Evolutionary conservation across 495 filamentous ascomycete genomes (phyloP).

Genomic region (Entonaema liquescens): DNA sequence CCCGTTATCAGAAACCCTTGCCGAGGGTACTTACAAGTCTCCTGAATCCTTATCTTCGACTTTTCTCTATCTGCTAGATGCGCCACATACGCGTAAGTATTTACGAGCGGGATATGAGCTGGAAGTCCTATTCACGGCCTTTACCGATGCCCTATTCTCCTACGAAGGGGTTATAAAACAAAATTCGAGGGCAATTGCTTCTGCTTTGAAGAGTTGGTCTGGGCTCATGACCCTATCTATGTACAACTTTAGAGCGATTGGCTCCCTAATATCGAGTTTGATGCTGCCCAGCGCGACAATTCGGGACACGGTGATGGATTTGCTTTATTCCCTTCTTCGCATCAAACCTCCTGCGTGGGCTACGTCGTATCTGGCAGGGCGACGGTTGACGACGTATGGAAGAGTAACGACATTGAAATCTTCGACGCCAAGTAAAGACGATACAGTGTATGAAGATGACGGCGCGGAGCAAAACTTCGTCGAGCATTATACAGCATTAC

Average conservation of each 20-base stretch:
- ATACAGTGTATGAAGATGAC: conserved; percentile 70
- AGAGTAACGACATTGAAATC: conserved; percentile 87
- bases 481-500: conserved; percentile 90
- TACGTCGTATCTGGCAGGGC: conserved; percentile 90
- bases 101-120: conserved; percentile 81
- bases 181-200: conserved; percentile 83
- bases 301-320: conserved; percentile 78
- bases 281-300: conserved; percentile 74
- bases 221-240: conserved; percentile 85
- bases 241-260: conserved; percentile 82
- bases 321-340: conserved; percentile 88
- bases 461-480: conserved; percentile 80
- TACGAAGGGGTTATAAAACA: conserved; percentile 82
- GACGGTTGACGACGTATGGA: conserved; percentile 92
- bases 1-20: conserved; percentile 83
- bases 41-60: conserved; percentile 84
- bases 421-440: conserved; percentile 43
- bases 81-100: conserved; percentile 79
- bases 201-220: conserved; percentile 94
- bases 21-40: conserved; percentile 89
- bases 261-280: conserved; percentile 81
- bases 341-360: conserved; percentile 98
- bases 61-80: conserved; percentile 88
- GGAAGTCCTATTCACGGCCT: conserved; percentile 83
- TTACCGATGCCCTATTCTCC: conserved; percentile 80